These are phyloP conservation scores for Corymbia calophylla DNA, from an alignment of 441 rosid genomes.

Conservation along the genomic window DNA sequence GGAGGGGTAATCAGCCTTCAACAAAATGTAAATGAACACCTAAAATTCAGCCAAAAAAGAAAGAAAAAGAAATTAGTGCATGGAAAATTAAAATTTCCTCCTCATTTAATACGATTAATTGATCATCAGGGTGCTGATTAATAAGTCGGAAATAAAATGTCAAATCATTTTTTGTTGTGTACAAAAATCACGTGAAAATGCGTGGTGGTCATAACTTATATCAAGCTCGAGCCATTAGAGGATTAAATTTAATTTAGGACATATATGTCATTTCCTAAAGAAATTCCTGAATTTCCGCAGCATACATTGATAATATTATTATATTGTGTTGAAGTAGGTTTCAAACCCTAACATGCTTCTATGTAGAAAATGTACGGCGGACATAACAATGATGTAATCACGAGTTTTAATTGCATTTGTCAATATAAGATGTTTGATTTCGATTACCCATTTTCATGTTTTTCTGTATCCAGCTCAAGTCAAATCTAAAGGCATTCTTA, in stretches of 20 bases:
- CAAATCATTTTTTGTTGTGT: accelerated
- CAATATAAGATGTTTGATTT: not conserved
- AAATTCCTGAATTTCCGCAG: not conserved
- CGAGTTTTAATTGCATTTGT: not conserved
- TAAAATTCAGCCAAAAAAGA: not conserved
- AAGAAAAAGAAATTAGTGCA: too few species aligned
- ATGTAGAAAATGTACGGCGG: not conserved
- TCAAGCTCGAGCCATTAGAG: not conserved
- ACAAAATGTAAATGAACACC: not conserved
- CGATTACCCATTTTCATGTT: not conserved
- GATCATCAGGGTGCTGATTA: accelerated
- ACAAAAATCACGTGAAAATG: not conserved
- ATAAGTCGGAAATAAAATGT: not conserved
- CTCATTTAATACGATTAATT: not conserved
- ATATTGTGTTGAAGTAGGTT: not conserved
- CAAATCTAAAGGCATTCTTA: not conserved
- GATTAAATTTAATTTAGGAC: not conserved
- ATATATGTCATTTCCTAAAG: not conserved
- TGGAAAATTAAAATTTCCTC: not conserved
- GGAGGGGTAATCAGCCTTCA: not conserved
- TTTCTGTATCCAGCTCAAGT: not conserved
- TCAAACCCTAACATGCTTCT: not conserved
- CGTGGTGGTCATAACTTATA: not conserved
- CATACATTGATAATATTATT: not conserved
- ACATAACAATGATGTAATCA: not conserved